Conservation (phyloP, 495 filamentous ascomycete genomes). For the Stereocaulon alpinum region DNA sequence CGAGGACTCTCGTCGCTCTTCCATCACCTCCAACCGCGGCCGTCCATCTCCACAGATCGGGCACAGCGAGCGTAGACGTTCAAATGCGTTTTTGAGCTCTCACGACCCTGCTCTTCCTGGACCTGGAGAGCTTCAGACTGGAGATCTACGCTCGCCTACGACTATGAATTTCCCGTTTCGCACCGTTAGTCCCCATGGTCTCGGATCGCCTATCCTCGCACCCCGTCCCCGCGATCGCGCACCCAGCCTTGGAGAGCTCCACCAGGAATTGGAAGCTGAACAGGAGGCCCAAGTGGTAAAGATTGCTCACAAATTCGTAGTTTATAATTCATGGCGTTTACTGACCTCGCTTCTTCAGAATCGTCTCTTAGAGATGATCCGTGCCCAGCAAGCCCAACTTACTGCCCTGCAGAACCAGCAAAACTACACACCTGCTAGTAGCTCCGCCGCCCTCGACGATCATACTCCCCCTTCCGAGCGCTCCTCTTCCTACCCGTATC, state of each 20-base stretch:
- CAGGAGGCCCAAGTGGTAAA: constrained; percentile 87
- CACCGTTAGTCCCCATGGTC: constrained; percentile 45
- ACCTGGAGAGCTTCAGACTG: constrained; percentile 48
- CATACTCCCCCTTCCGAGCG: constrained; percentile 56
- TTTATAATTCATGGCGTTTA: not conserved
- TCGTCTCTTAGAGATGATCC: constrained; percentile 80
- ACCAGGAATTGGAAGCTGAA: constrained; percentile 90
- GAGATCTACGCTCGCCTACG: constrained; percentile 28
- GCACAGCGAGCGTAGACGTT: constrained; percentile 48
- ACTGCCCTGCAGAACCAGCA: constrained; percentile 41
- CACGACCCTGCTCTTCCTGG: constrained; percentile 54
- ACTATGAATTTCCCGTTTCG: constrained; percentile 38
- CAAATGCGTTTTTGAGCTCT: constrained; percentile 56
- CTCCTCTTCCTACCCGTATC: constrained; percentile 39
- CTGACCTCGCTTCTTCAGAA: constrained; percentile 44
- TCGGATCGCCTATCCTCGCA: constrained; percentile 49
- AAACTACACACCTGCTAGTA: constrained; percentile 29
- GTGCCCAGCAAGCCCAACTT: constrained; percentile 75
- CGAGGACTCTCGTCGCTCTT: constrained; percentile 47
- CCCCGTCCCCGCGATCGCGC: constrained; percentile 57
- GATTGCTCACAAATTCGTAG: constrained; percentile 1
- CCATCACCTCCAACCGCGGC: constrained; percentile 44
- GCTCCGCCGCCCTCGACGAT: constrained; percentile 53
- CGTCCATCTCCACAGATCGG: constrained; percentile 46
- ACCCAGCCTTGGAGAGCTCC: constrained; percentile 85